Conservation (phyloP, 768 basidiomycete genomes). For the Collybia mongolica region DNA sequence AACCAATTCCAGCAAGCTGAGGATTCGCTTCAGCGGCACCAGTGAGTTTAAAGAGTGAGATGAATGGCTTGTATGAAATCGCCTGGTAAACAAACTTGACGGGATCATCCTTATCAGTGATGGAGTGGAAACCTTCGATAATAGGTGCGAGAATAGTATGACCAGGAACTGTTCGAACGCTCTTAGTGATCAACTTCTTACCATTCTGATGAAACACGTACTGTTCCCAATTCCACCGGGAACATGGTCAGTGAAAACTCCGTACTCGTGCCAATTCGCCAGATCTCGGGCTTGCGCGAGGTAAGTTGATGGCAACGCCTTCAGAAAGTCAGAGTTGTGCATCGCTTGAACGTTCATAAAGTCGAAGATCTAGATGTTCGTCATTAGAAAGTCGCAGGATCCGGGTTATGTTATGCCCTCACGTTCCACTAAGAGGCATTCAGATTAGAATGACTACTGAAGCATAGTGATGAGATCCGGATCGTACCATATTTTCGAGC, state of each 20-base stretch:
- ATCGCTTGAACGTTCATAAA: constrained; percentile 73
- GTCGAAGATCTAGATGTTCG: constrained; percentile 51
- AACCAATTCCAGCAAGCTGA: constrained; percentile 59
- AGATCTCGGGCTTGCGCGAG: constrained; percentile 57
- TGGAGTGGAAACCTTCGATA: constrained; percentile 47
- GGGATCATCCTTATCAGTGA: constrained; percentile 48
- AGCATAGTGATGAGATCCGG: no score
- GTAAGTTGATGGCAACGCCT: constrained; percentile 42
- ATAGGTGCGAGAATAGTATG: constrained; percentile 63
- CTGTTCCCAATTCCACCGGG: constrained; percentile 63
- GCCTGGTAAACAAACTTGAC: constrained; percentile 59
- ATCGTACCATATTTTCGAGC: constrained; percentile 56
- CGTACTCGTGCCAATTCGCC: constrained; percentile 74
- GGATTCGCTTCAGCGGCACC: constrained; percentile 48
- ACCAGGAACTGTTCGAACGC: constrained; percentile 54
- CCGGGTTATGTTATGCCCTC: constrained; percentile 7
- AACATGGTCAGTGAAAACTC: constrained; percentile 53
- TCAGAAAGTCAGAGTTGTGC: constrained; percentile 57
- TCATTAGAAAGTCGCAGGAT: not conserved
- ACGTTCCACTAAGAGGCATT: constrained; percentile 32
- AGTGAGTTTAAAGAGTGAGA: constrained; percentile 79
- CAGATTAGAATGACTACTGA: not conserved
- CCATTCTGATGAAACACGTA: constrained; percentile 18
- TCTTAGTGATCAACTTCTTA: no score
- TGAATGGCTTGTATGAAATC: constrained; percentile 74